A percentile compares a stretch with the other conserved stretches of the same genome.
Conservation (phyloP, 768 basidiomycete genomes). For the Nidularia pulvinata region DNA sequence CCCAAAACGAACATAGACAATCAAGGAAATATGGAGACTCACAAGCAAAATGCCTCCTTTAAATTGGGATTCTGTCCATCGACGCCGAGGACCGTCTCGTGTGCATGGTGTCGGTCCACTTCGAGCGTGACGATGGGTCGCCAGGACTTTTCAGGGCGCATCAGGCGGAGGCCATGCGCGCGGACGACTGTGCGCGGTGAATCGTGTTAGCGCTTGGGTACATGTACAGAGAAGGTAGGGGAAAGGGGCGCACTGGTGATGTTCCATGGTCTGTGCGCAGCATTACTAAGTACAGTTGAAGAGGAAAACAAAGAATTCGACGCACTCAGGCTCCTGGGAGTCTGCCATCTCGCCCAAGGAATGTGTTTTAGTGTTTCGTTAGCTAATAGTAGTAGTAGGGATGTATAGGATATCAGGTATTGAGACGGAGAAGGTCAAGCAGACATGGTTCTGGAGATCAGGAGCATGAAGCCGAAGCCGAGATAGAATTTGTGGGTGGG, state of each 20-base stretch:
- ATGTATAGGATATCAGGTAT: too few species aligned
- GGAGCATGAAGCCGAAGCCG: too few species aligned
- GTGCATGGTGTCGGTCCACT: conserved; percentile 46
- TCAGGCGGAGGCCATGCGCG: conserved; percentile 38
- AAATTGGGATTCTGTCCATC: conserved; percentile 75
- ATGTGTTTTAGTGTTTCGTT: too few species aligned
- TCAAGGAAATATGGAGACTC: conserved; percentile 15
- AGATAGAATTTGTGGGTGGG: too few species aligned
- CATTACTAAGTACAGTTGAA: neutral
- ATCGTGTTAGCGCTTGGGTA: neutral
- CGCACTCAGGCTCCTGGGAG: too few species aligned
- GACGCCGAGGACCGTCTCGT: conserved; percentile 59
- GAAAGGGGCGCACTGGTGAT: conserved; percentile 20
- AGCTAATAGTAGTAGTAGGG: too few species aligned
- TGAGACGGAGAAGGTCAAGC: too few species aligned
- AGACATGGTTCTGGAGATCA: too few species aligned
- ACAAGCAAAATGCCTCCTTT: conserved; percentile 55
- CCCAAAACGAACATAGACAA: neutral
- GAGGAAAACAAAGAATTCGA: too few species aligned
- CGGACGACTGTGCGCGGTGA: conserved; percentile 28
- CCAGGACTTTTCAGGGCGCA: conserved; percentile 68
- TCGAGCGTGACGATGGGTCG: conserved; percentile 62
- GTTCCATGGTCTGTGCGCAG: conserved; percentile 23
- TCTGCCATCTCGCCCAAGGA: too few species aligned
- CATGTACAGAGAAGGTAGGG: neutral